Evolutionary conservation across 306 rosid species (phyloP), one percentile per base, ranked within the genome.

Genomic region (Vicia sativa): DNA sequence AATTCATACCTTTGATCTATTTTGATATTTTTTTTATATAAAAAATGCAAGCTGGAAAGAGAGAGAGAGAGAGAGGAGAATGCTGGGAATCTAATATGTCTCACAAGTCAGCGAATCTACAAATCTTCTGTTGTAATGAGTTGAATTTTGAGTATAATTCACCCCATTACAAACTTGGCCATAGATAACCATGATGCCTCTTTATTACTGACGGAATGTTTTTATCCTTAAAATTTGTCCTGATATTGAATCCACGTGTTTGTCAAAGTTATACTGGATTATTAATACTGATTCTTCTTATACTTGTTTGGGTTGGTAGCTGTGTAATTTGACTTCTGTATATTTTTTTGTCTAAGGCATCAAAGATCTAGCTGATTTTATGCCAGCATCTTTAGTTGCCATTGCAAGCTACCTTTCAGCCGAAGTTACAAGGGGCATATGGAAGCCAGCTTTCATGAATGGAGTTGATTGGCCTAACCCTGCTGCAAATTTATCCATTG

Each of bases 381-480:
- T 93, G 54, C 98, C 97, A 6, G 91, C 98, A 42, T 80, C 98
- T 46, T 82, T 93, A 80, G 98, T 86, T 55, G 69, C 98, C 74
- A 88, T 90, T 26, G 86, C 88, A 35, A 86, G 96, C 86, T 93
- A 86, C 81, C 82, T 90, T 73, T 86, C 96, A 42, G 96, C 97
- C 71, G 98, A 93, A 88, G 96, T 90, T 74, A 93, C 96, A 26
- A 81, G 97, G 63, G 98, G 96, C 73, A 79, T 90, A 80, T 93
- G 98, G 98, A 85, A 93, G 84, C 98, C 98, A 79, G 96, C 82
- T 72, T 79, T 62, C 70, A 93, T 93, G 98, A 90, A 93, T 60
- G 98, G 97, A 83, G 86, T 78, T 57, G 98, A 90, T 81, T 93
- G 98, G 98, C 98, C 97, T 43, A 93, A 95, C 85, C 97, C 98